Conservation (phyloP, 75 land plant species). For the Chamaecyparis obtusa region DNA sequence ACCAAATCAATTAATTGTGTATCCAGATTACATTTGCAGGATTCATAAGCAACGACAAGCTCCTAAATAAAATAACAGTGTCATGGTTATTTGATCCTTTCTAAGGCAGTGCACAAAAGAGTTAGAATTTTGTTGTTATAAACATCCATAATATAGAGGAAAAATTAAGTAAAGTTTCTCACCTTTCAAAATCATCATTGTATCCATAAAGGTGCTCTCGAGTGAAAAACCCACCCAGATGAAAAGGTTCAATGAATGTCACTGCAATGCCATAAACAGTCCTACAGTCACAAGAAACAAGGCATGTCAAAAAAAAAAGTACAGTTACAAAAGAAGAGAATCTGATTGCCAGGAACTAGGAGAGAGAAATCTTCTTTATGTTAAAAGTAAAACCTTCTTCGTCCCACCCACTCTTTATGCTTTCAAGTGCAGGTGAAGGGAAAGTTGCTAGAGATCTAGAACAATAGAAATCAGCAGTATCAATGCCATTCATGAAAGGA, state of each 20-base stretch:
- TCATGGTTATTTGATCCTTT: background rate
- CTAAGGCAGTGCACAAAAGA: background rate
- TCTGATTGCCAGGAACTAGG: background rate
- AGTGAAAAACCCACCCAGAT: conserved; percentile 49
- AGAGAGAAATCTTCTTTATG: background rate
- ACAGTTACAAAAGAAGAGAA: background rate
- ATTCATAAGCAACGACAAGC: background rate
- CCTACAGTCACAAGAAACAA: conserved; percentile 24
- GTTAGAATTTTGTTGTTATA: background rate
- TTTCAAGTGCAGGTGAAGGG: background rate
- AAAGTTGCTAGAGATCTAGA: background rate
- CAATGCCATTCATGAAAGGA: conserved; percentile 5
- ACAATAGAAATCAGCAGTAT: background rate
- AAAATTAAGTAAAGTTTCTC: background rate
- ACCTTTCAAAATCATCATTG: conserved; percentile 79
- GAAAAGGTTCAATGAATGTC: conserved; percentile 59
- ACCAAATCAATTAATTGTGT: background rate
- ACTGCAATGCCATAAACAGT: conserved; percentile 59
- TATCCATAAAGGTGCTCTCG: conserved; percentile 53
- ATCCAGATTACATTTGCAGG: background rate
- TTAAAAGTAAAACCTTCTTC: background rate
- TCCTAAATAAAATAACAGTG: background rate
- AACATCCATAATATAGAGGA: background rate
- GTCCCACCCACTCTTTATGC: background rate
- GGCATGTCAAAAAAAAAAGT: background rate